Evolutionary conservation across 768 basidiomycete genomes (phyloP), one percentile per base, ranked within the genome.

Genomic region (Lactarius pseudohatsudake): DNA sequence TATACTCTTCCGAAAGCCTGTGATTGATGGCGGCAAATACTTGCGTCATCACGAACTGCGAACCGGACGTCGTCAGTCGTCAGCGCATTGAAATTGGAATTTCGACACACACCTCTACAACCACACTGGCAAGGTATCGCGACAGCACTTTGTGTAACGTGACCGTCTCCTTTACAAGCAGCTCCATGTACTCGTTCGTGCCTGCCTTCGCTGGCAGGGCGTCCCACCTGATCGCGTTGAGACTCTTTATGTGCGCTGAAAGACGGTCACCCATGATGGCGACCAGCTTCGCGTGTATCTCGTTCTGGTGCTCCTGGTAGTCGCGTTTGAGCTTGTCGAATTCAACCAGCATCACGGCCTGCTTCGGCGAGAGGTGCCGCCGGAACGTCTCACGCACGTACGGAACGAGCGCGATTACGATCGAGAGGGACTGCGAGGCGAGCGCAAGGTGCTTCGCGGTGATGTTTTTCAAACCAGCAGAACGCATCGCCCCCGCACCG

Each of bases 291-390:
- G 93, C 86, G 76, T 98, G 96, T 62, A 99, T 98, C 81, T 98
- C 97, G 74, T 96, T 92, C 77, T 99, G 97, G 77, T 99, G 97
- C 76, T 98, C 97, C 82, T 98, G 96, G 74, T 91, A 98, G 77
- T 98, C 97, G 90, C 96, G 84, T 79, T 96, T 98, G 65, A 98
- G 85, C 80, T 96, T 98, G 79, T 99, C 97, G 75, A 98, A 99
- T 77, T 98, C 97, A 20, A 96, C 86, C 43, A 98, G 81, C 88
- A 98, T 96, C 57, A 98, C 94, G 15, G 95, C 94, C 77, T 98
- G 95, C 77, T 94, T 96, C 65, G 90, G 85, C 75, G 87, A 96
- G 36, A 99, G 83, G 80, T 98, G 96, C 69, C 97, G 84, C 57
- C 97, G 84, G 76, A 98, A 93, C 7, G 90, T 89, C 79, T 99